Evolutionary conservation across 2,329 filamentous ascomycete genomes (phyloP).

Genomic region (Hyphodiscus sp.): DNA sequence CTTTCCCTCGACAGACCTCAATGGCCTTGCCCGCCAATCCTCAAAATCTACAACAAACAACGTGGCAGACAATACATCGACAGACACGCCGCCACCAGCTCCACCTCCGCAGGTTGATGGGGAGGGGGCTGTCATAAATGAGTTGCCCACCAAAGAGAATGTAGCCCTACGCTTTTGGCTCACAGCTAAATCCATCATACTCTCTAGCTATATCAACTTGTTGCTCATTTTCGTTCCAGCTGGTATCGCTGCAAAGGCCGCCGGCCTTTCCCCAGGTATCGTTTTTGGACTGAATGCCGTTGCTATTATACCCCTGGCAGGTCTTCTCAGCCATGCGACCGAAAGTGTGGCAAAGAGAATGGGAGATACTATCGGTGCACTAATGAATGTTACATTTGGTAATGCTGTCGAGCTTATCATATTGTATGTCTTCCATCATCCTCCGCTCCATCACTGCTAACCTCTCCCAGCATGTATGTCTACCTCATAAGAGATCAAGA

Average conservation of each 20-base stretch:
- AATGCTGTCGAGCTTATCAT: conserved; percentile 78
- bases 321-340: conserved; percentile 65
- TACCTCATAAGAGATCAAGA: conserved; percentile 36
- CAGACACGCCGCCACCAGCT: conserved; percentile 34
- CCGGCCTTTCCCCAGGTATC: conserved; percentile 49
- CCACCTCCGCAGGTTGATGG: conserved; percentile 45
- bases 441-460: conserved; percentile 19
- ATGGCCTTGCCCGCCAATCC: conserved; percentile 21
- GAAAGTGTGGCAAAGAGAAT: conserved; percentile 68
- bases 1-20: conserved; percentile 21
- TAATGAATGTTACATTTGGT: conserved; percentile 73
- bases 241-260: conserved; percentile 59
- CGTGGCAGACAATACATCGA: conserved; percentile 31
- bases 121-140: conserved; percentile 50
- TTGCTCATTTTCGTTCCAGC: conserved; percentile 72
- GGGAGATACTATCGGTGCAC: conserved; percentile 65
- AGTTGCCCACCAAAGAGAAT: conserved; percentile 24
- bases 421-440: conserved; percentile 42
- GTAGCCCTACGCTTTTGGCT: conserved; percentile 26
- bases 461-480: conserved; percentile 46
- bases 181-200: conserved; percentile 50
- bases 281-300: conserved; percentile 70
- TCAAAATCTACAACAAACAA: conserved; percentile 27
- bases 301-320: conserved; percentile 69
- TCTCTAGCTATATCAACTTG: conserved; percentile 72